Percentiles rank a stretch among this genome's conserved stretches.
These are phyloP conservation scores for Pistacia integerrima DNA, from an alignment of 345 rosid genomes.

Conservation along the genomic window DNA sequence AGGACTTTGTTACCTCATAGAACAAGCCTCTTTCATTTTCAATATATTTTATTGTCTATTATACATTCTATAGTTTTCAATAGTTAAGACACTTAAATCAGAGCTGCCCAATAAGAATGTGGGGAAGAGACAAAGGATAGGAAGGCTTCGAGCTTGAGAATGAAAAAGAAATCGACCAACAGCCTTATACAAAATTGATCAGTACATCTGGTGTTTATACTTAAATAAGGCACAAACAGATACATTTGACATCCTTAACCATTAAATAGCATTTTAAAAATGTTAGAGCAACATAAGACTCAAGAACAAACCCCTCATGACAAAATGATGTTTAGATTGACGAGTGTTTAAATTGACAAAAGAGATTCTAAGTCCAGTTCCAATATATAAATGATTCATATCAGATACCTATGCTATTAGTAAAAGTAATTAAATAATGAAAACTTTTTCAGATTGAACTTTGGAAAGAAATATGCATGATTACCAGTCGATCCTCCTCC, in stretches of 20 bases:
- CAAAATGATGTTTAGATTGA: background rate
- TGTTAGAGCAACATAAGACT: background rate
- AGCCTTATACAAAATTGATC: background rate
- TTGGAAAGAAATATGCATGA: background rate
- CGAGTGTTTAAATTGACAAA: background rate
- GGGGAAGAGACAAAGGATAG: background rate
- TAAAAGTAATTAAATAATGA: background rate
- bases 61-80: background rate
- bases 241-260: background rate
- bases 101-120: background rate
- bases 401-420: background rate
- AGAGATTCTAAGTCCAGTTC: background rate
- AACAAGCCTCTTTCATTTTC: background rate
- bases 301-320: background rate
- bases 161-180: background rate
- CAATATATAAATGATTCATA: background rate
- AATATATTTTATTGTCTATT: background rate
- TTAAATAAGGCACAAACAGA: background rate
- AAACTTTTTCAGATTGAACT: background rate
- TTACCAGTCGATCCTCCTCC: conserved; percentile 36
- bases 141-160: background rate
- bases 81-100: background rate
- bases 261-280: background rate
- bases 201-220: background rate
- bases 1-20: background rate